A percentile compares a stretch with the other conserved stretches of the same genome.
Conservation (phyloP, 345 rosid genomes). For the Viola odorata region DNA sequence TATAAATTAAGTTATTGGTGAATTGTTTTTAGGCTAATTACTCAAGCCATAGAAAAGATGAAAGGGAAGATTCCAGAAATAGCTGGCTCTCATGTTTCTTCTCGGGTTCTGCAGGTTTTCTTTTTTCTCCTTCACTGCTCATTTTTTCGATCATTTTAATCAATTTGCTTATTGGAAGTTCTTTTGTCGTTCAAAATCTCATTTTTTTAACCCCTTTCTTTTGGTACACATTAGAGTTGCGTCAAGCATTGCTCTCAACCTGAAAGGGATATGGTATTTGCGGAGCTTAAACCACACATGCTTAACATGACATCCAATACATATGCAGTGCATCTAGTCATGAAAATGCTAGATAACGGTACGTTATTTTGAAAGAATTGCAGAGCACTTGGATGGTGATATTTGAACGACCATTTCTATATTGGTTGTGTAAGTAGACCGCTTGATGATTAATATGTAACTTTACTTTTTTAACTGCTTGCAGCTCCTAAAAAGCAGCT, state of each 20-base stretch:
- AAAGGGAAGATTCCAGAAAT: constrained; percentile 89
- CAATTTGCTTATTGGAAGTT: neutral
- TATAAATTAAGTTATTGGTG: neutral
- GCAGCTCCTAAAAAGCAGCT: constrained; percentile 84
- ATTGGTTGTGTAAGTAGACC: neutral
- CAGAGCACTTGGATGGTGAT: constrained; percentile 3
- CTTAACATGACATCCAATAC: constrained; percentile 55
- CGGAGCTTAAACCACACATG: constrained; percentile 79
- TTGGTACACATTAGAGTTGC: constrained; percentile 50
- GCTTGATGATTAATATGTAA: neutral
- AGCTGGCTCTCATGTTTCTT: constrained; percentile 76
- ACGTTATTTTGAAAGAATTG: constrained; percentile 13
- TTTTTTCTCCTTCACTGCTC: constrained; percentile 1
- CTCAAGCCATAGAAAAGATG: constrained; percentile 76
- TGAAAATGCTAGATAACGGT: constrained; percentile 87
- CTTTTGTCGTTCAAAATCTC: neutral
- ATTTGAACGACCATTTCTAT: neutral
- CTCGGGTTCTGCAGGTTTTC: constrained; percentile 88
- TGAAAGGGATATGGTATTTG: constrained; percentile 66
- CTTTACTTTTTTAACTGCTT: neutral
- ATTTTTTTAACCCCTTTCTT: constrained; percentile 1
- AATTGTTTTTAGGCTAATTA: constrained; percentile 44
- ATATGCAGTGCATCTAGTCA: constrained; percentile 68
- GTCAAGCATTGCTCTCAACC: constrained; percentile 67
- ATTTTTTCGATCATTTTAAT: neutral